Percentiles rank a stretch among this genome's conserved stretches.
Conservation (phyloP, 2,329 filamentous ascomycete species). For the Cryphonectria carpinicola region DNA sequence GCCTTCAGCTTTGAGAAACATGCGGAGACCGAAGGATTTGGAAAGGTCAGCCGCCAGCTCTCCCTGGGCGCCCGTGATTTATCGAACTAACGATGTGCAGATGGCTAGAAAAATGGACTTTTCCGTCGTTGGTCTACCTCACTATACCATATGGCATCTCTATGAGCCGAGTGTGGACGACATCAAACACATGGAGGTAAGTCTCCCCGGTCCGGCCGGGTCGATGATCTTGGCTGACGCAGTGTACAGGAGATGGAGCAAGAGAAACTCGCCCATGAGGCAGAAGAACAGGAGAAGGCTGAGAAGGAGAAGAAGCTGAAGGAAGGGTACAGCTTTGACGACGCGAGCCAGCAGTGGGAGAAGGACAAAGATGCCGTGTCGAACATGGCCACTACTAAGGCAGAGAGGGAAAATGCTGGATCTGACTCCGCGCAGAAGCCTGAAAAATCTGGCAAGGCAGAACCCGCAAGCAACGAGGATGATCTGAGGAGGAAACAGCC, state of each 20-base stretch:
- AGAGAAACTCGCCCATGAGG: conserved; percentile 78
- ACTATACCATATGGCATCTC: conserved; percentile 99
- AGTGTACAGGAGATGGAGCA: conserved; percentile 81
- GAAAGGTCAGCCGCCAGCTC: conserved; percentile 69
- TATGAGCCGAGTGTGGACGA: conserved; percentile 99
- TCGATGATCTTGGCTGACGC: conserved; percentile 25
- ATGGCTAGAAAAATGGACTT: conserved; percentile 98
- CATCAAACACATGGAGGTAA: conserved; percentile 90
- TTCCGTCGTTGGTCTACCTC: conserved; percentile 91
- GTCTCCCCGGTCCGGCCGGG: conserved; percentile 30
- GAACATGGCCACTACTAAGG: conserved; percentile 67
- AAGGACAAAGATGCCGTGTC: conserved; percentile 70
- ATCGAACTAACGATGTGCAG: conserved; percentile 48
- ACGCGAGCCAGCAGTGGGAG: conserved; percentile 81
- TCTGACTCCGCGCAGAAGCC: conserved; percentile 23
- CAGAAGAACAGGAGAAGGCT: conserved; percentile 74
- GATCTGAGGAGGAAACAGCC: conserved; percentile 14
- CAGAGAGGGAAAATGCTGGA: conserved; percentile 37
- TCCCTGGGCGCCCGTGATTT: background rate
- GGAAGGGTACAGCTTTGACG: conserved; percentile 68
- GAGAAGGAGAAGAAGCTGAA: conserved; percentile 79
- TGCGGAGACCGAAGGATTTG: conserved; percentile 96
- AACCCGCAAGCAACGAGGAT: background rate
- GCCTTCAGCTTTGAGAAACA: conserved; percentile 99
- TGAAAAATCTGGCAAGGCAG: conserved; percentile 21